Percentiles rank a stretch among this genome's conserved stretches.
Conservation (phyloP, 2,329 filamentous ascomycete species). For the Rutstroemia sp. region DNA sequence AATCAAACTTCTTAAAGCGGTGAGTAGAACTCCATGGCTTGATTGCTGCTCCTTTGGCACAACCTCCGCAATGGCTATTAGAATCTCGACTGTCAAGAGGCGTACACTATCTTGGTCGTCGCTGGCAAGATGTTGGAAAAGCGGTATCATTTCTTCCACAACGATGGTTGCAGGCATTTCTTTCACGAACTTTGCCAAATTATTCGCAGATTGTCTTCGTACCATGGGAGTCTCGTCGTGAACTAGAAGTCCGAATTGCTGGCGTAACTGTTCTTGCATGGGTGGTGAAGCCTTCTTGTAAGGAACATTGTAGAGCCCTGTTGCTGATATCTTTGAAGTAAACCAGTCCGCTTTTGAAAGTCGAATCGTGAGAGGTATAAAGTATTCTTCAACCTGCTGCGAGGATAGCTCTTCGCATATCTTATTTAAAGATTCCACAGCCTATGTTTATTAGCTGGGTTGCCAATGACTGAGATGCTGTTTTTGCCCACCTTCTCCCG, state of each 20-base stretch:
- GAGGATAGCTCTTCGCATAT: slow-evolving; percentile 90
- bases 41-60: slow-evolving; percentile 97
- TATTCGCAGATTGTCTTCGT: slow-evolving; percentile 89
- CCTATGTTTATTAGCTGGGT: slow-evolving; percentile 45
- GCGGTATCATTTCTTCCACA: slow-evolving; percentile 97
- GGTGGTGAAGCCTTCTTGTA: slow-evolving; percentile 84
- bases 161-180: slow-evolving; percentile 88
- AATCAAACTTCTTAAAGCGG: slow-evolving; percentile 84
- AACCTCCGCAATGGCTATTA: slow-evolving; percentile 93
- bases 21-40: slow-evolving; percentile 88
- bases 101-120: slow-evolving; percentile 98
- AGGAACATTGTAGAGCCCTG: slow-evolving; percentile 86
- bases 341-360: slow-evolving; percentile 99
- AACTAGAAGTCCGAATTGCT: slow-evolving; percentile 87
- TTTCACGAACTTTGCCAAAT: slow-evolving; percentile 95
- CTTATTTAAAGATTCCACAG: slow-evolving; percentile 98
- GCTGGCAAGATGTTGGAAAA: slow-evolving; percentile 93
- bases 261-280: slow-evolving; percentile 85
- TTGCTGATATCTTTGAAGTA: slow-evolving; percentile 97
- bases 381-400: slow-evolving; percentile 92
- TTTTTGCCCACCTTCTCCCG: slow-evolving; percentile 74
- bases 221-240: slow-evolving; percentile 99
- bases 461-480: not conserved
- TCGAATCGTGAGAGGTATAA: slow-evolving; percentile 90
- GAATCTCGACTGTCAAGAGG: slow-evolving; percentile 88